These are phyloP conservation scores for Tolypocladium tropicale DNA, from an alignment of 2,329 filamentous ascomycete genomes.

Conservation along the genomic window DNA sequence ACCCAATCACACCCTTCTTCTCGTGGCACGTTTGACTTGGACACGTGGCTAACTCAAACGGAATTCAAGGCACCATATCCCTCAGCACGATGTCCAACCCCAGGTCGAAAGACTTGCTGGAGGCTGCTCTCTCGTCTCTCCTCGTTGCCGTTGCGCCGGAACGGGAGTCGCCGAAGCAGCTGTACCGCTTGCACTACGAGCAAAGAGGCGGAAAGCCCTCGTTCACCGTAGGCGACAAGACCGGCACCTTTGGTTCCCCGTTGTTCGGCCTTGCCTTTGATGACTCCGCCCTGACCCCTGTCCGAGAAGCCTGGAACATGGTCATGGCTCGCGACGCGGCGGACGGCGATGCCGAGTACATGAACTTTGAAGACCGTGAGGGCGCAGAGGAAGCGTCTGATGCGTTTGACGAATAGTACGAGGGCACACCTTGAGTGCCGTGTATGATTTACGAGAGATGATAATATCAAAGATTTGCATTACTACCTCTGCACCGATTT, in stretches of 20 bases:
- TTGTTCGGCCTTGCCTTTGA: conserved; percentile 63
- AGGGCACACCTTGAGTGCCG: neutral
- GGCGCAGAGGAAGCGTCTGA: conserved; percentile 47
- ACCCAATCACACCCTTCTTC: conserved; percentile 7
- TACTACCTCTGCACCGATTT: neutral
- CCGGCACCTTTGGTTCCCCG: conserved; percentile 47
- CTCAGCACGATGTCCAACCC: conserved; percentile 24
- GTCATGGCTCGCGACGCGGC: conserved; percentile 43
- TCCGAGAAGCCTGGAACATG: conserved; percentile 60
- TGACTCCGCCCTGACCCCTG: conserved; percentile 55
- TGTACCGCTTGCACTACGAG: conserved; percentile 48
- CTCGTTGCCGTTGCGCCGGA: conserved; percentile 20
- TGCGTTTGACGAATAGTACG: conserved; percentile 29
- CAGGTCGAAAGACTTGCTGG: conserved; percentile 24
- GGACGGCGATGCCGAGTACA: conserved; percentile 44
- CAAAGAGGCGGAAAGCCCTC: conserved; percentile 26
- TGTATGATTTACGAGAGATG: neutral
- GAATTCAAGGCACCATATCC: conserved; percentile 21
- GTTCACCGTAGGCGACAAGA: conserved; percentile 24
- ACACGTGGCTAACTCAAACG: conserved; percentile 19
- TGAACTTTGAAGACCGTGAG: conserved; percentile 71
- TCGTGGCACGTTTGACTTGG: conserved; percentile 2
- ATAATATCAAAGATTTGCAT: neutral
- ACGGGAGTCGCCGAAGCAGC: conserved; percentile 18
- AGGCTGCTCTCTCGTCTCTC: conserved; percentile 30